Evolutionary conservation across 305 asterid genomes (phyloP).

Genomic region (Solanum hybrid): DNA sequence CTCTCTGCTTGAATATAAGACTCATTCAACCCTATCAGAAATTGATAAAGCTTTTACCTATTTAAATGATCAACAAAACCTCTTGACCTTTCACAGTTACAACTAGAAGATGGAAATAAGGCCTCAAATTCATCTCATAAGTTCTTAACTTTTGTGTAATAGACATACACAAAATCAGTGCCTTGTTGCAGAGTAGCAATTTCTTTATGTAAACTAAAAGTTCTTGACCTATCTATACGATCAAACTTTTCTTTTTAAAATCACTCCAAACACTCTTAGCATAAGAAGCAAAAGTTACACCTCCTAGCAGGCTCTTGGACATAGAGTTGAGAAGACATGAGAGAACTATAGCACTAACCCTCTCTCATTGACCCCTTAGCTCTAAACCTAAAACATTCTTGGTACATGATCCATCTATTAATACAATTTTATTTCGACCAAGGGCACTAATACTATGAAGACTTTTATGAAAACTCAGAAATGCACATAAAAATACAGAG

Average conservation of each 20-base stretch:
- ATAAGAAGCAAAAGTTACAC: background rate
- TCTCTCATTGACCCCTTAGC: background rate
- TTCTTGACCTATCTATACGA: background rate
- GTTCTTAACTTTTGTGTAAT: background rate
- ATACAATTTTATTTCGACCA: background rate
- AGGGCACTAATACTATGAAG: background rate
- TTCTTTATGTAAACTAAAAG: background rate
- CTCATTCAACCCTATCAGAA: background rate
- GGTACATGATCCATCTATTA: background rate
- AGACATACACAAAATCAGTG: background rate
- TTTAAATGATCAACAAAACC: background rate
- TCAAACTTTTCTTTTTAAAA: background rate
- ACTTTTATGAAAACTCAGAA: background rate
- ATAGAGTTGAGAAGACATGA: background rate
- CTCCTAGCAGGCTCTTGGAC: background rate
- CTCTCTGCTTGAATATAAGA: background rate
- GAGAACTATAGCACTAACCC: background rate
- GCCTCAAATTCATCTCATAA: background rate
- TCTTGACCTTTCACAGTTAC: background rate
- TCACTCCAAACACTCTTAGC: background rate
- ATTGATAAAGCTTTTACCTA: background rate
- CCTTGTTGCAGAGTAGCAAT: background rate
- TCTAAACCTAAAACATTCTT: background rate
- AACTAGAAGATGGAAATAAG: too few relatives aligned
- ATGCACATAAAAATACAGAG: background rate